A percentile compares a stretch with the other conserved stretches of the same genome.
These are phyloP conservation scores for Dryas integrifolia DNA, from an alignment of 331 rosid genomes.

Conservation along the genomic window DNA sequence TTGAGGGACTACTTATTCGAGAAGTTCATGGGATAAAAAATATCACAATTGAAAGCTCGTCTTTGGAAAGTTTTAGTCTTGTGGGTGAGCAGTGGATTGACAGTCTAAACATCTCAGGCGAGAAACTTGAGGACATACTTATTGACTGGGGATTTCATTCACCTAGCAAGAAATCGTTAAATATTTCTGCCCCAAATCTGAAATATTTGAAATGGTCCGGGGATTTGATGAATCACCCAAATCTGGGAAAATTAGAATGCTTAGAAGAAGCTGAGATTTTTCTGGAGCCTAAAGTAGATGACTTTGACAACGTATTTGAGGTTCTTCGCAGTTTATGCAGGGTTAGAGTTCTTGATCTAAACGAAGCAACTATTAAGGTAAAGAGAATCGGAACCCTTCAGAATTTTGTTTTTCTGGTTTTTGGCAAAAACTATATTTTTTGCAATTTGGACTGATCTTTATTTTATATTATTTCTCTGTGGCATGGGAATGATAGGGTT, in stretches of 20 bases:
- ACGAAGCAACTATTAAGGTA: neutral
- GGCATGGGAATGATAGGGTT: neutral
- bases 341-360: neutral
- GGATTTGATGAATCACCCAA: neutral
- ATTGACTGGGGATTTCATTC: neutral
- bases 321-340: neutral
- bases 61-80: neutral
- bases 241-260: neutral
- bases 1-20: neutral
- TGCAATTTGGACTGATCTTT: neutral
- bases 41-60: neutral
- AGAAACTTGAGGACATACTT: neutral
- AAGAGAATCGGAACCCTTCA: neutral
- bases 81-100: too few species aligned
- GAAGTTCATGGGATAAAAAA: neutral
- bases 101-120: neutral
- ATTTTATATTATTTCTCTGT: neutral
- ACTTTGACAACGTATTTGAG: neutral
- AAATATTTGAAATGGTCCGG: neutral
- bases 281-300: neutral
- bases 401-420: neutral
- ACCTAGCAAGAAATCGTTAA: neutral
- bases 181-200: constrained; percentile 1
- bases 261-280: neutral
- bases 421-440: neutral